Conservation (phyloP, 768 basidiomycete genomes). For the Porphyrellus cyaneotinctus region DNA sequence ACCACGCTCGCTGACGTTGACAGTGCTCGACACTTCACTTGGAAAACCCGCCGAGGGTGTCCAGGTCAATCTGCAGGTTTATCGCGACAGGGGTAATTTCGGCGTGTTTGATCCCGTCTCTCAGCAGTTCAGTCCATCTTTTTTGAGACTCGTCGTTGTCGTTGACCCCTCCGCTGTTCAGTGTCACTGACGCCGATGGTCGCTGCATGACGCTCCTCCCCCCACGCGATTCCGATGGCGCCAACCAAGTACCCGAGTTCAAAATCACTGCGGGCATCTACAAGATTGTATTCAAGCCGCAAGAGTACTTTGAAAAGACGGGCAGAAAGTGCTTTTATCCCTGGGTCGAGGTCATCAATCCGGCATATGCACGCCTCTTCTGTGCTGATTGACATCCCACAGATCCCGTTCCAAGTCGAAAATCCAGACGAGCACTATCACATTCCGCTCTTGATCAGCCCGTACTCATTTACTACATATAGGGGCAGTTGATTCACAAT, state of each 20-base stretch:
- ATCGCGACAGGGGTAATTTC: constrained; percentile 35
- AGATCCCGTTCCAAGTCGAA: constrained; percentile 77
- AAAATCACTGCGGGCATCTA: constrained; percentile 54
- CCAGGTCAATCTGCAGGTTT: constrained; percentile 55
- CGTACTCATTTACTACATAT: constrained; percentile 90
- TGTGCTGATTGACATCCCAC: constrained; percentile 8
- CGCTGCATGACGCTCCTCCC: constrained; percentile 78
- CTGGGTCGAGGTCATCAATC: constrained; percentile 70
- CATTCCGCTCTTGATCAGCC: constrained; percentile 87
- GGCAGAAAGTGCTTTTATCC: constrained; percentile 80
- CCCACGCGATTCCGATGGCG: constrained; percentile 43
- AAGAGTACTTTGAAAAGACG: constrained; percentile 69
- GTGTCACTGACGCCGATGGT: constrained; percentile 76
- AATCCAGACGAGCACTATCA: constrained; percentile 83
- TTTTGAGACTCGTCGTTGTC: background rate
- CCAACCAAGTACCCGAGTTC: constrained; percentile 36
- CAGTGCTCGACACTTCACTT: constrained; percentile 82
- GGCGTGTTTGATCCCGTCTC: constrained; percentile 52
- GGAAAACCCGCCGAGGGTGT: constrained; percentile 80
- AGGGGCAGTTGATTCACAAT: constrained; percentile 62
- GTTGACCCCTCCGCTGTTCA: constrained; percentile 27
- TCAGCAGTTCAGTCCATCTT: constrained; percentile 51
- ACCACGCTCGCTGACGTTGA: background rate
- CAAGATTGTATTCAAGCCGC: constrained; percentile 82
- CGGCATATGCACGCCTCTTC: background rate